Percentiles rank a stretch among this genome's conserved stretches.
These are phyloP conservation scores for Giardia duodenalis DNA, from an alignment of 208 protist species.

Conservation along the genomic window DNA sequence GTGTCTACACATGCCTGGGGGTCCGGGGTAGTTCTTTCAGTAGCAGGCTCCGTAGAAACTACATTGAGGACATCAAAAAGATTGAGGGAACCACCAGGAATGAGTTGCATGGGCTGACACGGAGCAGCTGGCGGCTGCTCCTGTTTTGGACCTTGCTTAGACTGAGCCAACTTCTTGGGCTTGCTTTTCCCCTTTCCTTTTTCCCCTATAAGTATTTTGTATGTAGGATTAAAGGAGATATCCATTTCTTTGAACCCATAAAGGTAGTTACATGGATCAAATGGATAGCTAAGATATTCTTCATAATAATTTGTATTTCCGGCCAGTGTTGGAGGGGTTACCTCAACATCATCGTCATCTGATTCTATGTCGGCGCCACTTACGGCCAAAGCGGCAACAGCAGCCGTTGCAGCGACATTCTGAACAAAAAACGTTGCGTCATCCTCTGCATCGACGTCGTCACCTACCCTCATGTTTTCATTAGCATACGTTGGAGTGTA, in stretches of 20 bases:
- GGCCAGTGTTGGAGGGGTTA: neutral
- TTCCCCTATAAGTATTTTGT: neutral
- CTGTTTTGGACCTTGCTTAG: too few species aligned
- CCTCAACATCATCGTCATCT: neutral
- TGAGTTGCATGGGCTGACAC: too few species aligned
- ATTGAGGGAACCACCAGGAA: neutral
- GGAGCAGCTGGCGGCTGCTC: too few species aligned
- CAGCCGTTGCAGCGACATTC: neutral
- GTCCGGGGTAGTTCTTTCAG: neutral
- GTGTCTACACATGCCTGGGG: too few species aligned
- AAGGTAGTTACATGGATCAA: neutral
- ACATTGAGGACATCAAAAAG: neutral
- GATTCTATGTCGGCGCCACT: neutral
- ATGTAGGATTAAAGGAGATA: neutral
- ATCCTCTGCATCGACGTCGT: too few species aligned
- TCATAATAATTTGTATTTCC: neutral
- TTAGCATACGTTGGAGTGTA: conserved; percentile 11
- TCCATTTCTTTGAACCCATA: neutral
- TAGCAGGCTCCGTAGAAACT: too few species aligned
- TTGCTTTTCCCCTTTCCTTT: neutral
- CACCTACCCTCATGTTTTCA: too few species aligned
- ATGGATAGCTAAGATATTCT: neutral
- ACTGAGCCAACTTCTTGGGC: too few species aligned
- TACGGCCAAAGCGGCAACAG: neutral
- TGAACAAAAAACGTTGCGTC: neutral